Evolutionary conservation across 345 rosid genomes (phyloP).

Genomic region (Pugionium cornutum): DNA sequence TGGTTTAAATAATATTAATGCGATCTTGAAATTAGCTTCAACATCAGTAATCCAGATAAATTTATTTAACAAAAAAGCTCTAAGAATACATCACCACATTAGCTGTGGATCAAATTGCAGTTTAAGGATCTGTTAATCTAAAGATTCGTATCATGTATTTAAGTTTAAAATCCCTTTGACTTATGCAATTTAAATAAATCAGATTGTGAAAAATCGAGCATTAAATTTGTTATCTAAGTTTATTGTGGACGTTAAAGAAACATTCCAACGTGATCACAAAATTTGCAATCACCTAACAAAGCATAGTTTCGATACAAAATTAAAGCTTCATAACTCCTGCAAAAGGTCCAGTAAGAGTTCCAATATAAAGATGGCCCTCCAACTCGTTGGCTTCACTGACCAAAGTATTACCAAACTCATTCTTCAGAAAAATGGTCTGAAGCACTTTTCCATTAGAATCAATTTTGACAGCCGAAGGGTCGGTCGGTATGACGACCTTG

Average conservation of each 20-base stretch:
- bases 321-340: constrained; percentile 36
- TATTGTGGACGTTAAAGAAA: not conserved
- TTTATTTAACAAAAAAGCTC: too few species aligned
- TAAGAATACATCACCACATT: too few species aligned
- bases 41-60: too few species aligned
- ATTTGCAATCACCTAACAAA: constrained; percentile 9
- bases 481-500: constrained; percentile 26
- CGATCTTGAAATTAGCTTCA: too few species aligned
- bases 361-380: constrained; percentile 31
- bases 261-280: not conserved
- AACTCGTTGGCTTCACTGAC: constrained; percentile 40
- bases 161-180: too few species aligned
- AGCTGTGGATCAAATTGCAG: too few species aligned
- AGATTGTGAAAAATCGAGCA: too few species aligned
- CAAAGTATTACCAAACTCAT: constrained; percentile 39
- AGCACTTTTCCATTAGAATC: constrained; percentile 36
- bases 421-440: constrained; percentile 31
- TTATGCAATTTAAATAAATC: too few species aligned
- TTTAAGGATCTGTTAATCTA: too few species aligned
- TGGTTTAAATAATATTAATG: too few species aligned
- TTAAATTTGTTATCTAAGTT: too few species aligned
- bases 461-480: constrained; percentile 35
- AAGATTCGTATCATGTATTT: too few species aligned
- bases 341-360: constrained; percentile 38
- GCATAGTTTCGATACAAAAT: not conserved